Evolutionary conservation across 805 yeast species (phyloP).

Genomic region (Yarrowia deformans): DNA sequence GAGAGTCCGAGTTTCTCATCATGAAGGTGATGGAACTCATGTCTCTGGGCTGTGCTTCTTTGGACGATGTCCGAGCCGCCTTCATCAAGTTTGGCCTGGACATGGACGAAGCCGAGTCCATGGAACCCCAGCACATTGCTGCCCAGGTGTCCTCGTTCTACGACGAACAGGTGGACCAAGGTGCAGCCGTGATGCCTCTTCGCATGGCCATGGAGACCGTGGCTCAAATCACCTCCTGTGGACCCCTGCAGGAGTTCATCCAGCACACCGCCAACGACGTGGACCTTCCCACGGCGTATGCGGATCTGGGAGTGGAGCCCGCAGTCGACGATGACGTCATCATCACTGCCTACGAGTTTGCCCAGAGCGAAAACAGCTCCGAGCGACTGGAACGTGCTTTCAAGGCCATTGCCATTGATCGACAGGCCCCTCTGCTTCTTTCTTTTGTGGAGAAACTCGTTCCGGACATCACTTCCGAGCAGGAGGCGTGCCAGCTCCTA

Average conservation of each 20-base stretch:
- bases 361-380: slow-evolving; percentile 46
- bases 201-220: slow-evolving; percentile 43
- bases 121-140: slow-evolving; percentile 22
- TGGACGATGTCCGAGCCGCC: slow-evolving; percentile 56
- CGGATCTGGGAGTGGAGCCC: slow-evolving; percentile 58
- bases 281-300: slow-evolving; percentile 59
- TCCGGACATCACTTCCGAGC: slow-evolving; percentile 19
- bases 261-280: slow-evolving; percentile 55
- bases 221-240: slow-evolving; percentile 41
- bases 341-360: slow-evolving; percentile 76
- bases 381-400: slow-evolving; percentile 45
- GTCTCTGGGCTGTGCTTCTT: slow-evolving; percentile 62
- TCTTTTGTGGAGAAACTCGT: slow-evolving; percentile 46
- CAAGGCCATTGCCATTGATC: slow-evolving; percentile 47
- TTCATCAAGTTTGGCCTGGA: slow-evolving; percentile 51
- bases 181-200: slow-evolving; percentile 24
- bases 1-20: slow-evolving; percentile 58
- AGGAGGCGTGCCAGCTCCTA: slow-evolving; percentile 19
- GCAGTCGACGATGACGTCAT: slow-evolving; percentile 73
- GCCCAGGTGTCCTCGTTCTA: slow-evolving; percentile 30
- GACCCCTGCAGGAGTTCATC: slow-evolving; percentile 40
- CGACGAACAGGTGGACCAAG: slow-evolving; percentile 27
- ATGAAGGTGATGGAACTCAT: slow-evolving; percentile 56
- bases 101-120: slow-evolving; percentile 42
- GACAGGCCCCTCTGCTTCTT: slow-evolving; percentile 47